Evolutionary conservation across 805 yeast species (phyloP), one percentile per base, ranked within the genome.

Genomic region (Starmerella riodocensis): DNA sequence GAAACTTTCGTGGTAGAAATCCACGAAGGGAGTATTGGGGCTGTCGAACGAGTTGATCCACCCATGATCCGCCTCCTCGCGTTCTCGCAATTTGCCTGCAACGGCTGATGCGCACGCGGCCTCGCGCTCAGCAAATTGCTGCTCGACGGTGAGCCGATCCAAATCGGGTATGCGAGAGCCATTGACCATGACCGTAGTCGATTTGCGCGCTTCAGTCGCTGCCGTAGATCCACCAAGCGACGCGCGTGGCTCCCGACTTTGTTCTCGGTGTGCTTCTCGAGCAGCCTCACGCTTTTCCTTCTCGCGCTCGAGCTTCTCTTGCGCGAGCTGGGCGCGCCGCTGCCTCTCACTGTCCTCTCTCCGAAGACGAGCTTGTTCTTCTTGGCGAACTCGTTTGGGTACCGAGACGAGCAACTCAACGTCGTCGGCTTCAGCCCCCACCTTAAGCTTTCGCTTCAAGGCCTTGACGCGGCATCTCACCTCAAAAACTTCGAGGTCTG

Each of bases 91-190:
- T 56, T 83, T 81, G 50, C 83, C 94, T 46, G 76, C 73, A 35
- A 91, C 94, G n/a, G 83, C 93, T 40, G 76, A 71, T 46, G 76
- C 76, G 45, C 86, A 77, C 6, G 82, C 78, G 40, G 70, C 76
- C 45, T 83, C 78, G 59, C 84, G 83, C 46, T 77, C 86, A 34
- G 72, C 66, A 36, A 81, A 61, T 18, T 84, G 75, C 33, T 74
- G 70, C 39, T 80, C 81, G 9, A 85, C 86, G 5, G 94, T 82
- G 19, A 80, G 77, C 44, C 88, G 65, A 34, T 84, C 93, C 69
- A 86, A 70, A 59, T 88, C 96, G 13, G 97, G 96, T 47, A 88
- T 81, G 59, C 84, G 82, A 1, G 94, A 80, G 28, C 91, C 78
- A 3, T 95, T 24, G 14, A 43, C 42, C 2, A 48, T 41, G 21